Base-by-base conservation (phyloP, 805 yeast genomes). In the Ogataea allantospora region DNA sequence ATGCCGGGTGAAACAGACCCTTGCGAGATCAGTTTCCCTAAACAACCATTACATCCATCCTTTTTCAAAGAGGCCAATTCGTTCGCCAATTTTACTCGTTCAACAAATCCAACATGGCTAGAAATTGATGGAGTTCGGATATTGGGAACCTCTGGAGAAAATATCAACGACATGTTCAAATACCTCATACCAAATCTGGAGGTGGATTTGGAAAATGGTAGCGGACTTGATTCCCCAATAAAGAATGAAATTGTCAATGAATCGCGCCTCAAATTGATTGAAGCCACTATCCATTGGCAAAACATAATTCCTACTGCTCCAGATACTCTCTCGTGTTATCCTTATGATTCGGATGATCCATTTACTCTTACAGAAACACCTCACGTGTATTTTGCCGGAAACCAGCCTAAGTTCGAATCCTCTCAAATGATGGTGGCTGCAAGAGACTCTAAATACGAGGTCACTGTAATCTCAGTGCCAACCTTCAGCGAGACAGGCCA, bases 231-330 rank as follows among this genome's bases (percentile, higher is more conserved):
- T 22, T 44, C 57, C 6, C 60, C 48, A 43, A 53, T 41, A 48
- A 58, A 50, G 20, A 41, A 40, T 29, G 59, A 50, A 33, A 37
- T 51, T 74, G 75, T 53, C 60, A 81, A 33, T 78, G 91, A 51
- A 86, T 56, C 68, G 2, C 62, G 83, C 39, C 49, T 76, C 12
- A 70, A 73, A 14, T 62, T 82, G 51, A 70, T 91, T 66, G 84
- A 80, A 49, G 69, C 78, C 11, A 83, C 86, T 0, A 55, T 93
- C 24, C 63, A 67, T 30, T 89, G 96, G 95, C 91, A 88, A 53
- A 87, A 87, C 54, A 68, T 86, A 16, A 80, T 86, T 1, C 99
- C 99, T 2, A 88, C 97, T 0, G 95, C 96, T 1, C 99, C 99
- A 0, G 98, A 93, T 54, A 93, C 99, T 0, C 63, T 93, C 28